Evolutionary conservation across 2,329 filamentous ascomycete species (phyloP).

Genomic region (Stagonosporopsis chrysanthemi): DNA sequence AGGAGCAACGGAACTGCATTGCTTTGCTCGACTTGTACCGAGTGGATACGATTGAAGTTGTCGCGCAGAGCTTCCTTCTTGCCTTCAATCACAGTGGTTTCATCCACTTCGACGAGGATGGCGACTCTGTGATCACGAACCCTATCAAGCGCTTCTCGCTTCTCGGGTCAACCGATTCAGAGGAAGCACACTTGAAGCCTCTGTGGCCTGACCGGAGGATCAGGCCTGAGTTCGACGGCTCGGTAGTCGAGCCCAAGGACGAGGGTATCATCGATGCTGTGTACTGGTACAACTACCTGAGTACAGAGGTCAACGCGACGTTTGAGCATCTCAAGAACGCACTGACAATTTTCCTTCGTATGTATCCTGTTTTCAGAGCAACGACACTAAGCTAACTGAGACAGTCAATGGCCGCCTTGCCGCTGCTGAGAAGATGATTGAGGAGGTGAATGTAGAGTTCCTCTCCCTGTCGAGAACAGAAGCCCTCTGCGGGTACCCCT

Average conservation of each 20-base stretch:
- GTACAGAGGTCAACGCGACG: constrained; percentile 65
- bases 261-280: constrained; percentile 80
- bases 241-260: constrained; percentile 64
- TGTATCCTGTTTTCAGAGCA: constrained; percentile 50
- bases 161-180: constrained; percentile 55
- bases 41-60: constrained; percentile 75
- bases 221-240: constrained; percentile 69
- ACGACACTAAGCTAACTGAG: constrained; percentile 22
- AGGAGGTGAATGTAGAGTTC: constrained; percentile 59
- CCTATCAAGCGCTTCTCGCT: constrained; percentile 52
- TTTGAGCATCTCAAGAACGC: constrained; percentile 73
- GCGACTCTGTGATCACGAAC: constrained; percentile 31
- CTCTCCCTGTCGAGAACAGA: constrained; percentile 52
- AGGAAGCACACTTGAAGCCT: constrained; percentile 50
- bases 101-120: constrained; percentile 32
- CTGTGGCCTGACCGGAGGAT: constrained; percentile 68
- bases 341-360: constrained; percentile 86
- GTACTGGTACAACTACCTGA: constrained; percentile 83
- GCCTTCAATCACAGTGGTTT: constrained; percentile 38
- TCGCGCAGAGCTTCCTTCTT: constrained; percentile 70
- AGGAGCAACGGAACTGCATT: constrained; percentile 73
- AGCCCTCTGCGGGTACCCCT: constrained; percentile 51
- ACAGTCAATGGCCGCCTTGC: constrained; percentile 58
- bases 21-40: constrained; percentile 76
- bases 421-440: constrained; percentile 63